Base-by-base conservation (phyloP, 208 protist species). In the Acanthamoeba triangularis region DNA sequence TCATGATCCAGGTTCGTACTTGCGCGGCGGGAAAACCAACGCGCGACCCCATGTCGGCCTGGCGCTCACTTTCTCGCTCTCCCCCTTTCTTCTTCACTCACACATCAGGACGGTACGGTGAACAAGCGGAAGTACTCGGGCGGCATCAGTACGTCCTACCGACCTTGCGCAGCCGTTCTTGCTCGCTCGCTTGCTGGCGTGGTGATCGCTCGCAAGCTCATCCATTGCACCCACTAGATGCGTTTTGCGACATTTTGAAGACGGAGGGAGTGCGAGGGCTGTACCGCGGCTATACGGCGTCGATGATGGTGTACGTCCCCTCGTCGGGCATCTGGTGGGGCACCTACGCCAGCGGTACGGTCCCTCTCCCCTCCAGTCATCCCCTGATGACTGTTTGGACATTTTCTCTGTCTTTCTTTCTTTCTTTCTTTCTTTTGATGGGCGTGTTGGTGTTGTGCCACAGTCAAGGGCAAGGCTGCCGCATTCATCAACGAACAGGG, bases 271-370 rank as follows among this genome's bases (percentile, higher is more conserved):
- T 91, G 35, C 85, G 85, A 11, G 85, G 85, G 25, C 85, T 91
- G 11, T 91, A 91, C 56, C 85, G 85, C n/a, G 85, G 85, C 23
- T 91, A 91, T 54, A 72, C 56, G 30, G 61, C 61, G 23, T 74
- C 56, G n/a, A 91, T 91, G 56, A 74, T 91, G 61, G 85, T 91
- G 7, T 91, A 91, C 33, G 85, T 91, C 25, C 85, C 85, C 41
- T 91, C 52, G 13, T 91, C 85, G 3, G 85, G 56, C 41, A 74
- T 91, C 35, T 91, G 85, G 85, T 91, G 85, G 85, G 52, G 85
- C 41, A 91, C 85, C 41, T 91, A 74, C 52, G 52, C 56, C 30
- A 52, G 35, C 85, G 61, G 61, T 91, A 63, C 16, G 54, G 6
- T 16, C 67, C 25, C 33, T 74, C 65, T 74, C 33, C 65, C 25